Evolutionary conservation across 805 yeast genomes (phyloP), one percentile per base, ranked within the genome.

Genomic region (Candida succiphila): DNA sequence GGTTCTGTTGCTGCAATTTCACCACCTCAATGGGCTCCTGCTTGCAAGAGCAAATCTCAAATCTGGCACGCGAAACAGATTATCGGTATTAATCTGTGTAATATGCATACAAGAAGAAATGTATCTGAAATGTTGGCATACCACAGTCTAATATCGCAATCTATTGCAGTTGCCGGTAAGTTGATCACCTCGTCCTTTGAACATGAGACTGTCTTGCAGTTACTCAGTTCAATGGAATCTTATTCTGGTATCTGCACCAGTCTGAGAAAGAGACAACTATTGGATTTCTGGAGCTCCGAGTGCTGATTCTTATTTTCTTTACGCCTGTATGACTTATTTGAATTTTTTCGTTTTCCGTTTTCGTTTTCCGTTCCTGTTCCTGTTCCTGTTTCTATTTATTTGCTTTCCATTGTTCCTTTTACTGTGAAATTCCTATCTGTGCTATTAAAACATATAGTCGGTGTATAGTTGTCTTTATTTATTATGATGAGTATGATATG

Each of bases 11-110:
- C 23, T 10, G 10, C 10, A 8, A 20, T 21, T n/a, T n/a, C n/a
- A n/a, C n/a, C n/a, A n/a, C n/a, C n/a, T n/a, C n/a, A n/a, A n/a
- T n/a, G n/a, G n/a, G n/a, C n/a, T n/a, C n/a, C 17, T 31, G 38
- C 32, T 43, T 30, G 33, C 24, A 23, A 31, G 13, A 34, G 42
- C 5, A 39, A 44, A 32, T 55, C 64, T 2, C 51, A 54, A 29
- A 52, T 60, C 13, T 58, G 63, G 63, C 65, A 60, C 38, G 65
- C 65, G 4, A 60, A 60, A 35, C 65, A 58, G 35, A 58, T 60
- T 9, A 45, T 58, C 32, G 60, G 60, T 18, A 56, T 58, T 23
- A 46, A 43, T 25, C 22, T 46, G 16, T 38, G 43, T 35, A 44
- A 43, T 30, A 34, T 46, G 44, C 30, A 20, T 15, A 8, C n/a